These are phyloP conservation scores for Alternaria tenuissima DNA, from an alignment of 2,329 filamentous ascomycete species.

Conservation along the genomic window DNA sequence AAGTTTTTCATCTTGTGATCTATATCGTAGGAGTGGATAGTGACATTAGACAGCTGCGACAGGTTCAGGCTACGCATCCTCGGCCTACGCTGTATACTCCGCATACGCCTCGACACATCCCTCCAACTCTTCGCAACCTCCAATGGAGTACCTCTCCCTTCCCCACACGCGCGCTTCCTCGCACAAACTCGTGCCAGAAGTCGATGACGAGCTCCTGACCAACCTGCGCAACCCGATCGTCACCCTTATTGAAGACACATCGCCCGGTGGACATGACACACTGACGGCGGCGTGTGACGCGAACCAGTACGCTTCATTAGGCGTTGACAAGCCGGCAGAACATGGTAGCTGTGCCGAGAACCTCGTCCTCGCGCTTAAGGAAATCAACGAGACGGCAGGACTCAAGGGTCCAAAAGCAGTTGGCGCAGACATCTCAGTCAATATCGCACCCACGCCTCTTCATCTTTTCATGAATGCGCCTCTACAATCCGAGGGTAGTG, in stretches of 20 bases:
- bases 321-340: slow-evolving; percentile 55
- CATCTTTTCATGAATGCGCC: slow-evolving; percentile 55
- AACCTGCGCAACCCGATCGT: slow-evolving; percentile 58
- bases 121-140: slow-evolving; percentile 43
- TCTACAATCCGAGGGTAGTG: slow-evolving; percentile 24
- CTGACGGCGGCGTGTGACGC: slow-evolving; percentile 59
- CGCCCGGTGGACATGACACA: slow-evolving; percentile 57
- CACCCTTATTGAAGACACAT: slow-evolving; percentile 56
- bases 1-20: slow-evolving; percentile 14
- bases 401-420: slow-evolving; percentile 57
- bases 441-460: slow-evolving; percentile 57
- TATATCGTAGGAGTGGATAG: not conserved
- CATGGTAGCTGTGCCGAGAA: slow-evolving; percentile 60
- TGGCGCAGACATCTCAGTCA: slow-evolving; percentile 59
- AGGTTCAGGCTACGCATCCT: slow-evolving; percentile 57
- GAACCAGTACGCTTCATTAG: slow-evolving; percentile 52
- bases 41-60: slow-evolving; percentile 49
- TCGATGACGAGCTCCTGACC: slow-evolving; percentile 54
- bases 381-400: slow-evolving; percentile 57
- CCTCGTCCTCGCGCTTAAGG: slow-evolving; percentile 58
- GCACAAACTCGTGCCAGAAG: slow-evolving; percentile 52
- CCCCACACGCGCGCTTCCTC: slow-evolving; percentile 55
- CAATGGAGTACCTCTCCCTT: slow-evolving; percentile 59
- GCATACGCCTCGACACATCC: slow-evolving; percentile 53
- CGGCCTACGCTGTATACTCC: slow-evolving; percentile 59